phyloP scores from a whole-genome alignment of 192 early-diverging fungal genomes.

The Chytriomyces sp. region DNA sequence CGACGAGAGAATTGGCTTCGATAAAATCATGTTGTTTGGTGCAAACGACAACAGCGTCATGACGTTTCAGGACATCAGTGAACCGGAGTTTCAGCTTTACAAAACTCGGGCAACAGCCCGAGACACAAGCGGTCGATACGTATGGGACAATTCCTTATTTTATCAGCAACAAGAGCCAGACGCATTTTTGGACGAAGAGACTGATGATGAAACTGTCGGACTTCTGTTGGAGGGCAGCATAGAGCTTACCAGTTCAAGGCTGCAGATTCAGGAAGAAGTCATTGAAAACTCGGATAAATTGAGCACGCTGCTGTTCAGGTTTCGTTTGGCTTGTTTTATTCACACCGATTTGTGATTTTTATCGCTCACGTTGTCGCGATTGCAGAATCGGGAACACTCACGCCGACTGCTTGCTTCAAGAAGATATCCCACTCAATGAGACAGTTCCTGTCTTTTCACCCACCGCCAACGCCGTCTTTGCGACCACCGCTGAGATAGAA shows the following conservation, averaged over 20 bases:
- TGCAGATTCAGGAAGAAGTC: background rate
- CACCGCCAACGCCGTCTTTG: constrained; percentile 46
- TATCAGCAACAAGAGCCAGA: constrained; percentile 47
- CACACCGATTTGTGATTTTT: background rate
- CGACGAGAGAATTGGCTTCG: constrained; percentile 32
- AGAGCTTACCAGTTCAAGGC: background rate
- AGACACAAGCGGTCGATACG: constrained; percentile 79
- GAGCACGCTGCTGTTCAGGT: constrained; percentile 1
- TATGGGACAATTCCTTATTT: constrained; percentile 81
- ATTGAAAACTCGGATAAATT: background rate
- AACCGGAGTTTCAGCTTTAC: constrained; percentile 17
- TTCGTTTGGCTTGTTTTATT: background rate
- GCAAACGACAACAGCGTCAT: constrained; percentile 75
- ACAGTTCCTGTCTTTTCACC: constrained; percentile 49
- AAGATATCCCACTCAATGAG: constrained; percentile 35
- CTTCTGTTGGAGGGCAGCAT: background rate
- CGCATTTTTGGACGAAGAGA: background rate
- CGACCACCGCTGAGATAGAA: background rate
- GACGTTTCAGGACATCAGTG: background rate
- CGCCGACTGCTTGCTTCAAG: constrained; percentile 63
- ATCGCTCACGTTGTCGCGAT: too few relatives aligned
- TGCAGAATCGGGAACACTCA: constrained; percentile 62
- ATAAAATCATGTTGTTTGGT: constrained; percentile 72
- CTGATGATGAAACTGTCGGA: background rate
- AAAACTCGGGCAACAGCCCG: constrained; percentile 70